Conservation (phyloP, 2,329 filamentous ascomycete genomes). For the Alternaria viburni region DNA sequence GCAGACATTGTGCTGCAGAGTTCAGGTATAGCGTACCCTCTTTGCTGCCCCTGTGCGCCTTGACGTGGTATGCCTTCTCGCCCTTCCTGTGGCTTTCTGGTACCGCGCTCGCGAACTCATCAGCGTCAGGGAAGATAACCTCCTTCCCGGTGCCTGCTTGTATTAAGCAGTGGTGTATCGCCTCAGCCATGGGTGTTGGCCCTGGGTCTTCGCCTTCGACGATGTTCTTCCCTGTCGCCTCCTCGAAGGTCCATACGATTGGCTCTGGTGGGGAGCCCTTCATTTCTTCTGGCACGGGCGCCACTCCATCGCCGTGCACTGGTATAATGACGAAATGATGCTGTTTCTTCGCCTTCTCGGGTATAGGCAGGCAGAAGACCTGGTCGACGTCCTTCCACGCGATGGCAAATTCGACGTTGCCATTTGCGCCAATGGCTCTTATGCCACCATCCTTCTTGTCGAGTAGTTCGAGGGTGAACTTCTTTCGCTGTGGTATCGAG, state of each 20-base stretch:
- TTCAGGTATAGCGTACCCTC: conserved; percentile 55
- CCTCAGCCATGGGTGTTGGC: conserved; percentile 54
- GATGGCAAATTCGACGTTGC: conserved; percentile 61
- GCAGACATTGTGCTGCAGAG: no score
- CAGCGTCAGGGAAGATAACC: conserved; percentile 60
- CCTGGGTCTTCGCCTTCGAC: conserved; percentile 53
- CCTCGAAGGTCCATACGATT: conserved; percentile 66
- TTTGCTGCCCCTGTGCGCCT: conserved; percentile 69
- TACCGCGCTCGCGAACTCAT: conserved; percentile 66
- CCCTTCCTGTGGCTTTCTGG: conserved; percentile 67
- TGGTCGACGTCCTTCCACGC: conserved; percentile 61
- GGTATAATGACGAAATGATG: conserved; percentile 69
- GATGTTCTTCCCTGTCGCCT: conserved; percentile 55
- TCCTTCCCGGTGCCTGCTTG: conserved; percentile 56
- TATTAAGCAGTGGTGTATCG: conserved; percentile 45
- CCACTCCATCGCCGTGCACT: conserved; percentile 57
- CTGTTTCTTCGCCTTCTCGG: conserved; percentile 68
- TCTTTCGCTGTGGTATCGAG: conserved; percentile 68
- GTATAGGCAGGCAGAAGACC: conserved; percentile 66
- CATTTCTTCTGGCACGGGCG: conserved; percentile 49
- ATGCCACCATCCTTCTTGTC: conserved; percentile 52
- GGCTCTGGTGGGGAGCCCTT: conserved; percentile 55
- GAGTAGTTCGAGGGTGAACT: conserved; percentile 65
- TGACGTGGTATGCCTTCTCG: conserved; percentile 69
- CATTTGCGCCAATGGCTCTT: conserved; percentile 58